Conservation (phyloP, 1,284 basidiomycete species). For the Ceratobasidium papillatum region DNA sequence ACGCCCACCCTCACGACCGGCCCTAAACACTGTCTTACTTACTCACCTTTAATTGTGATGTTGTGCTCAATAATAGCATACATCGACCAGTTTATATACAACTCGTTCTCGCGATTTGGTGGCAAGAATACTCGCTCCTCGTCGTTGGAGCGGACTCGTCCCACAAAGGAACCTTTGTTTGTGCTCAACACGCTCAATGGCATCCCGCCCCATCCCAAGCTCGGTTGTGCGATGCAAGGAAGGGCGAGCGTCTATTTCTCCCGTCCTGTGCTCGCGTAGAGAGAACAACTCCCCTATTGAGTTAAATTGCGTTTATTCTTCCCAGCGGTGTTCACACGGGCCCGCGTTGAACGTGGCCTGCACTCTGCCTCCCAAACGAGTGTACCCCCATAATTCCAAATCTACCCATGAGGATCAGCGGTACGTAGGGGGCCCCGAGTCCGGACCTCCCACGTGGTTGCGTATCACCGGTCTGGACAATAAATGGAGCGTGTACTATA, state of each 20-base stretch:
- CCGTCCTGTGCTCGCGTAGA: not conserved
- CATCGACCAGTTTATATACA: conserved; percentile 1
- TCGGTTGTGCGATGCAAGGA: not conserved
- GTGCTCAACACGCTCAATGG: not conserved
- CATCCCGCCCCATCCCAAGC: not conserved
- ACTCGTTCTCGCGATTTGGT: not conserved
- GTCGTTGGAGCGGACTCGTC: not conserved
- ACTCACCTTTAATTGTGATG: conserved; percentile 14
- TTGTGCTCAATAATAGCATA: not conserved
- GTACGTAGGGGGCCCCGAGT: no score
- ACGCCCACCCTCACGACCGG: conserved; percentile 12
- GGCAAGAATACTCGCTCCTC: not conserved
- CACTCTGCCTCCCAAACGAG: not conserved
- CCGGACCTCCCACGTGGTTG: no score
- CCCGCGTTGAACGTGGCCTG: not conserved
- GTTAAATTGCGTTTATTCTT: not conserved
- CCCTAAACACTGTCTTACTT: conserved; percentile 7
- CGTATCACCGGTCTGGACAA: no score
- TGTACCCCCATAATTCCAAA: no score
- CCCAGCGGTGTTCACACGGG: not conserved
- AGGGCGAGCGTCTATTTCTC: not conserved
- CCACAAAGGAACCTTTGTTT: not conserved
- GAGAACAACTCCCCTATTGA: not conserved
- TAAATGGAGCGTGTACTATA: no score
- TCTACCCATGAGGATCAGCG: no score